phyloP scores from a whole-genome alignment of 1,139 yeast species.

The Arxiozyma bovina region DNA sequence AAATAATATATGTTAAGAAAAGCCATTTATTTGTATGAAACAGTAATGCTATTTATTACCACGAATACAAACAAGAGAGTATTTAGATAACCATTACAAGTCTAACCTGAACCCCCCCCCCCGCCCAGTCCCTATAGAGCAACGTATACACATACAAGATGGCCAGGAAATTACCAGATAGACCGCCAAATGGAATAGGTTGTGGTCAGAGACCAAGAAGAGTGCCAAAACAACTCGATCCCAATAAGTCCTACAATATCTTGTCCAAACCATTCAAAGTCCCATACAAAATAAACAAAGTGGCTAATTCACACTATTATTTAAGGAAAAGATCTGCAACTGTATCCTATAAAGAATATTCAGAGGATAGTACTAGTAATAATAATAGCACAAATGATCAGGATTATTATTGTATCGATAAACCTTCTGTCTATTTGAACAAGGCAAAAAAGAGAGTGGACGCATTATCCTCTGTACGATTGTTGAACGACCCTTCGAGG shows the following conservation, averaged over 20 bases:
- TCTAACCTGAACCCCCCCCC: too few species aligned
- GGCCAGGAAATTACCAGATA: constrained; percentile 29
- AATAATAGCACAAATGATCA: constrained; percentile 29
- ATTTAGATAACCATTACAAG: not conserved
- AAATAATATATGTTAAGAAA: too few species aligned
- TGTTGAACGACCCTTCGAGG: constrained; percentile 28
- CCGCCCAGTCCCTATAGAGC: too few species aligned
- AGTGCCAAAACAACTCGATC: constrained; percentile 26
- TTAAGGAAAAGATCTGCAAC: constrained; percentile 33
- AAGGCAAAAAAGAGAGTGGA: constrained; percentile 32
- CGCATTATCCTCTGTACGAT: constrained; percentile 44
- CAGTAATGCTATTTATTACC: too few species aligned
- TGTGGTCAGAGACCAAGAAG: constrained; percentile 30
- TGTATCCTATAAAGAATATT: constrained; percentile 16
- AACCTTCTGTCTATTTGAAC: constrained; percentile 5
- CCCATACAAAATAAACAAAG: constrained; percentile 31
- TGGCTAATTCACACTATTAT: constrained; percentile 20
- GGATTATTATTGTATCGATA: constrained; percentile 5
- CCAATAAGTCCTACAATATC: constrained; percentile 21
- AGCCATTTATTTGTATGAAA: too few species aligned
- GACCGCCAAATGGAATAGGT: constrained; percentile 33
- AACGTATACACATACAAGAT: constrained; percentile 7
- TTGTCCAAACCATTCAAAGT: constrained; percentile 42
- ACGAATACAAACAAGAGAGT: not conserved
- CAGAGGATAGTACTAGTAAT: too few species aligned